Percentiles rank a stretch among this genome's conserved stretches.
These are phyloP conservation scores for Penicillium salamii DNA, from an alignment of 495 filamentous ascomycete genomes.

Conservation along the genomic window DNA sequence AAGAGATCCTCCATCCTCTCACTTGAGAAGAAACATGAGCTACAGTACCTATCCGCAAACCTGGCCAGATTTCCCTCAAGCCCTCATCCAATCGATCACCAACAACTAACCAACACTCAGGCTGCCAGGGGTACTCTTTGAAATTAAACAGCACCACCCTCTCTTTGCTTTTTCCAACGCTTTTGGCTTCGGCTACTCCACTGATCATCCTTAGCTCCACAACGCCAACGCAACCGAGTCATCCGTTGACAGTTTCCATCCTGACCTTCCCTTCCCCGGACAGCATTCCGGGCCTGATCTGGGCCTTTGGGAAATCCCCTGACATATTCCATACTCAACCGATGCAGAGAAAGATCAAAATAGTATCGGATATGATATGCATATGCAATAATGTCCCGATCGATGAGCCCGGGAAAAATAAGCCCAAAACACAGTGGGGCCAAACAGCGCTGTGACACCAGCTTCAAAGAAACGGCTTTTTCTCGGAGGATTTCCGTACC, in stretches of 20 bases:
- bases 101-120: not conserved
- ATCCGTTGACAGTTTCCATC: not conserved
- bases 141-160: conserved; percentile 7
- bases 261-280: conserved; percentile 11
- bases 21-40: not conserved
- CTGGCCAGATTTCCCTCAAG: not conserved
- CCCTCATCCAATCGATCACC: conserved; percentile 7
- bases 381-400: conserved; percentile 5
- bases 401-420: not conserved
- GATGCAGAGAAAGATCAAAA: not conserved
- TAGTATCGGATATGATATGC: conserved; percentile 4
- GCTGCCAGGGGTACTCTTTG: conserved; percentile 1
- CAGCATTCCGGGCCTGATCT: conserved; percentile 2
- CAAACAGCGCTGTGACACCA: not conserved
- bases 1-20: not conserved
- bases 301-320: not conserved
- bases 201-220: not conserved
- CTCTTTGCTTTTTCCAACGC: conserved; percentile 2
- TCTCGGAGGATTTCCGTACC: not conserved
- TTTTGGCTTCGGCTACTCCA: not conserved
- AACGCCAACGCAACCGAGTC: not conserved
- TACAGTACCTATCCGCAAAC: conserved; percentile 1
- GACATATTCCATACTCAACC: not conserved
- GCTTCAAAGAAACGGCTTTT: not conserved
- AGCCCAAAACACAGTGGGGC: not conserved